phyloP scores from a whole-genome alignment of 2,329 filamentous ascomycete species.

The Sclerotinia trifoliorum region DNA sequence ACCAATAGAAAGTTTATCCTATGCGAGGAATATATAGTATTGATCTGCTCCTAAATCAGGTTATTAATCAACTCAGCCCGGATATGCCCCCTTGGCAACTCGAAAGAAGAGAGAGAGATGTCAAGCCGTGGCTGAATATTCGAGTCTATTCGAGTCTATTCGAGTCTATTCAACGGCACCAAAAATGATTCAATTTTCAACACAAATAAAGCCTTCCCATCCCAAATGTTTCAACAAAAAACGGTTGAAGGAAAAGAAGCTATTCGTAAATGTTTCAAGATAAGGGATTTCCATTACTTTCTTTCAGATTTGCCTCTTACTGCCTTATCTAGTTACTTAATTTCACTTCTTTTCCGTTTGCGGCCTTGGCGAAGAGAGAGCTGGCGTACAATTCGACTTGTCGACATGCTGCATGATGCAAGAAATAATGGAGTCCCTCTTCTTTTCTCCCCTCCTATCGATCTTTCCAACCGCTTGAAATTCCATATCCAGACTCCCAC shows the following conservation, averaged over 20 bases:
- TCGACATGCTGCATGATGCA: conserved; percentile 5
- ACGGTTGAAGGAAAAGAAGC: conserved; percentile 6
- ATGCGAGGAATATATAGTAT: neutral
- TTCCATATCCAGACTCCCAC: neutral
- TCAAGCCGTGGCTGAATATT: neutral
- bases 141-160: too few species aligned
- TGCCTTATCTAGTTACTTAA: conserved; percentile 1
- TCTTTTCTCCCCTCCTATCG: too few species aligned
- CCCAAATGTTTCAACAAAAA: neutral
- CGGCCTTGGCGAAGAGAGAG: conserved; percentile 8
- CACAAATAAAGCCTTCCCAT: neutral
- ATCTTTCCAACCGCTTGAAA: neutral
- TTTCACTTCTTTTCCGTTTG: neutral
- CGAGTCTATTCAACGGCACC: neutral
- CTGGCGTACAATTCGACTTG: neutral
- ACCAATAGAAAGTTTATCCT: neutral
- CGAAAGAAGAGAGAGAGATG: neutral
- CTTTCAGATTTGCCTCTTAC: neutral
- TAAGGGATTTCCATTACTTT: neutral
- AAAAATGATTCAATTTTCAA: neutral
- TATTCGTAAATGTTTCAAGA: neutral
- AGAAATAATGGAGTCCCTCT: conserved; percentile 12
- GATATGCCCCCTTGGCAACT: neutral
- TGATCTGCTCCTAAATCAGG: neutral
- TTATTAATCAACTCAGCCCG: neutral